A percentile compares a stretch with the other conserved stretches of the same genome.
These are phyloP conservation scores for Solanum lycopersicoides DNA, from an alignment of 257 asterid species.

Conservation along the genomic window DNA sequence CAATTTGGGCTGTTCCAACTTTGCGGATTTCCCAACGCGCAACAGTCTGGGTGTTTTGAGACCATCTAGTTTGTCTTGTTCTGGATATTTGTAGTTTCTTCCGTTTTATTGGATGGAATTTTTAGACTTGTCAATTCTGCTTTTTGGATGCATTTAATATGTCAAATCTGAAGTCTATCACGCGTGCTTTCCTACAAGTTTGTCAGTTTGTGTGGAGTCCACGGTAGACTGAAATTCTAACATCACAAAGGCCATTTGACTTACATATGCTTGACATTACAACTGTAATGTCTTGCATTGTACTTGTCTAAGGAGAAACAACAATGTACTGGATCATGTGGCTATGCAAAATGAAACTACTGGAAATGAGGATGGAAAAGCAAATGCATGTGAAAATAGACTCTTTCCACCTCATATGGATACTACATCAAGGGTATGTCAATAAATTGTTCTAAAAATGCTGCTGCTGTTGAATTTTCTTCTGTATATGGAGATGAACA, in stretches of 20 bases:
- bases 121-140: not conserved
- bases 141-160: not conserved
- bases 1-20: not conserved
- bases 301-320: not conserved
- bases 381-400: not conserved
- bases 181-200: not conserved
- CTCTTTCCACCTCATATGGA: not conserved
- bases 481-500: not conserved
- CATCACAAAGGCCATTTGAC: not conserved
- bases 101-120: not conserved
- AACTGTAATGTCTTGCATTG: not conserved
- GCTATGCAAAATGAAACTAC: not conserved
- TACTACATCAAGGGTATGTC: constrained; percentile 1
- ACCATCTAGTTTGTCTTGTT: not conserved
- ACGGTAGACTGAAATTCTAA: not conserved
- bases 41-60: not conserved
- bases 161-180: not conserved
- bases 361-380: not conserved
- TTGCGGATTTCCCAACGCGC: not conserved
- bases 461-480: not conserved
- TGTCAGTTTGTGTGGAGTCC: not conserved
- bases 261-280: not conserved
- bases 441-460: not conserved
- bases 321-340: not conserved
- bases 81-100: not conserved